These are phyloP conservation scores for Cyberlindnera japonica DNA, from an alignment of 805 yeast species.

Conservation along the genomic window DNA sequence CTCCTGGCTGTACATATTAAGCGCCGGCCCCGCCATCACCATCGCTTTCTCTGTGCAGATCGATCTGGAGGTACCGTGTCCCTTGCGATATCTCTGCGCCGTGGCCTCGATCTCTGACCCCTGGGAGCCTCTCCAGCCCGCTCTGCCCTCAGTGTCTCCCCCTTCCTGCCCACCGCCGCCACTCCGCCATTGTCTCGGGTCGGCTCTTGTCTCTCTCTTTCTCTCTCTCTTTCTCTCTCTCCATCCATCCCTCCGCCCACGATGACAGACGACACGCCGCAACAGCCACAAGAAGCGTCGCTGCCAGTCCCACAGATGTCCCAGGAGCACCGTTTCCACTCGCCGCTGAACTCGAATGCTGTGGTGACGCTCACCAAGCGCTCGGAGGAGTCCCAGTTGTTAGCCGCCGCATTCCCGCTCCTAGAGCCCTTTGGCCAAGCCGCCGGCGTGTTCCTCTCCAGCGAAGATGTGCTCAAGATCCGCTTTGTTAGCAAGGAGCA, in stretches of 20 bases:
- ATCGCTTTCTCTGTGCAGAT: too few relatives aligned
- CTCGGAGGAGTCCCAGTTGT: neutral
- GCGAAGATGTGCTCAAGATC: slow-evolving; percentile 12
- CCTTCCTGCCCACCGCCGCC: neutral
- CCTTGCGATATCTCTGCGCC: too few relatives aligned
- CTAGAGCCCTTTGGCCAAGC: slow-evolving; percentile 3
- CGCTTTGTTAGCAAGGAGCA: slow-evolving; percentile 22
- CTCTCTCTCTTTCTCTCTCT: neutral
- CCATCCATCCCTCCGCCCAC: neutral
- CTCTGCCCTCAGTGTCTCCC: neutral
- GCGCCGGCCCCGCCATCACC: too few relatives aligned
- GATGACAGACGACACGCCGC: slow-evolving; percentile 8
- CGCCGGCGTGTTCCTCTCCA: neutral
- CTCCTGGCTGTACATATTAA: too few relatives aligned
- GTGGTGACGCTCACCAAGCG: slow-evolving; percentile 17
- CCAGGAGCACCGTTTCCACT: slow-evolving; percentile 15
- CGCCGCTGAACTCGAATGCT: slow-evolving; percentile 27
- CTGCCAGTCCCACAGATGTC: neutral
- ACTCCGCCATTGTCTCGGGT: neutral
- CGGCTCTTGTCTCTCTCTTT: neutral
- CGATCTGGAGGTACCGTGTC: too few relatives aligned
- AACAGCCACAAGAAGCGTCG: neutral
- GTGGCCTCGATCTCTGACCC: too few relatives aligned
- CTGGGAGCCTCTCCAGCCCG: too few relatives aligned
- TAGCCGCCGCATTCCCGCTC: slow-evolving; percentile 1